Conservation (phyloP, 73 alveolate genomes). For the Uronychia binucleata region DNA sequence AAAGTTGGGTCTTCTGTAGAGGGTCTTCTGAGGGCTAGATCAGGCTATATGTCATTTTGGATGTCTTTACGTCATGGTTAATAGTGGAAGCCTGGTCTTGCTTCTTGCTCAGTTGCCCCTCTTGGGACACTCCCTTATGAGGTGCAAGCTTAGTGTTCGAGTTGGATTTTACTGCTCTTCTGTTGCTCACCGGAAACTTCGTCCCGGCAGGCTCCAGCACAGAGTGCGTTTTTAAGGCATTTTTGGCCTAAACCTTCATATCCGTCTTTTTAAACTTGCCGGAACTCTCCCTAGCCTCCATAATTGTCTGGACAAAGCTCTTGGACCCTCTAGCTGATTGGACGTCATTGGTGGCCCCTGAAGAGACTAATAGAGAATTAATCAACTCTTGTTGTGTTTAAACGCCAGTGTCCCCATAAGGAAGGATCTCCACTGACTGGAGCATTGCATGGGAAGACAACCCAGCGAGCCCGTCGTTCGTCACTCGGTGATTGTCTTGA, state of each 20-base stretch:
- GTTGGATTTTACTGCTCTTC: not conserved
- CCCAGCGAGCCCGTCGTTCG: not conserved
- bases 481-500: not conserved
- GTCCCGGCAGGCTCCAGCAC: not conserved
- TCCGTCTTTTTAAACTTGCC: not conserved
- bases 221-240: not conserved
- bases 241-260: not conserved
- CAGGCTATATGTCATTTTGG: no score
- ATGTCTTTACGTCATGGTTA: no score
- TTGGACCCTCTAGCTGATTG: not conserved
- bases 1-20: no score
- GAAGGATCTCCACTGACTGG: not conserved
- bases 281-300: not conserved
- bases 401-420: not conserved
- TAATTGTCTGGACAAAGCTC: not conserved
- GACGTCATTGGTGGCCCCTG: not conserved
- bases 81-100: no score
- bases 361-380: not conserved
- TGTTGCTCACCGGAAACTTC: not conserved
- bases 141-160: no score
- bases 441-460: not conserved
- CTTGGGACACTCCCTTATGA: no score
- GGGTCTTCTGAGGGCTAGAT: no score
- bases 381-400: not conserved
- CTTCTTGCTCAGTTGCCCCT: no score